Evolutionary conservation across 495 filamentous ascomycete species (phyloP).

Genomic region (Lasiosphaeria miniovina): DNA sequence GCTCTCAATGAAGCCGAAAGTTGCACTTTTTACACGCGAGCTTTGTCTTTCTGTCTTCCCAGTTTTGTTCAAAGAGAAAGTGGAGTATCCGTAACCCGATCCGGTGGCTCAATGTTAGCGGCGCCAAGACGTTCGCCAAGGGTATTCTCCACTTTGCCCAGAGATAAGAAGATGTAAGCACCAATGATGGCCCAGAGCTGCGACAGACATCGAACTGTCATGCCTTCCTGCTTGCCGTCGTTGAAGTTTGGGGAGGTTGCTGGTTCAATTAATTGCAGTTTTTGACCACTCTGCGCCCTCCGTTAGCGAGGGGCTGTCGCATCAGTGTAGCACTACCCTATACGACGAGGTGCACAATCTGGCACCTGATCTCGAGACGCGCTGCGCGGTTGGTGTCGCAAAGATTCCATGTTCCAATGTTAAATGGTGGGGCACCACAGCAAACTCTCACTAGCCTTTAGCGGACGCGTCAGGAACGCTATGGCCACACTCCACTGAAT

Average conservation of each 20-base stretch:
- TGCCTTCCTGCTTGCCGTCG: neutral
- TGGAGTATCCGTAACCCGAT: neutral
- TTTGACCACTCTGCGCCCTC: constrained; percentile 6
- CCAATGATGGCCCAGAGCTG: neutral
- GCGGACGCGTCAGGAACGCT: neutral
- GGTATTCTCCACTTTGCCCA: constrained; percentile 7
- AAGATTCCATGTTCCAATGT: neutral
- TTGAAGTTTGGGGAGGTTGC: neutral
- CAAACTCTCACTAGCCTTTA: neutral
- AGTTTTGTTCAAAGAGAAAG: neutral
- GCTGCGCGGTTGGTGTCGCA: too few species aligned
- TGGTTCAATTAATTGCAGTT: neutral
- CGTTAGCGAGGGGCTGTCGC: constrained; percentile 8
- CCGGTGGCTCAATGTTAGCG: neutral
- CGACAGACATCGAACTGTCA: constrained; percentile 1
- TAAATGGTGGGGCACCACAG: neutral
- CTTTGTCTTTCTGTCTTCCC: neutral
- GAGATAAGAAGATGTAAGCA: constrained; percentile 12
- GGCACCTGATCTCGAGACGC: too few species aligned
- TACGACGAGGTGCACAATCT: too few species aligned
- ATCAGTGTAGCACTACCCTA: too few species aligned
- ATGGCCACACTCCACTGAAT: neutral
- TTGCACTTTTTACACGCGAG: neutral
- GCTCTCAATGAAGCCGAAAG: neutral
- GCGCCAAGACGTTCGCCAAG: neutral